These are phyloP conservation scores for Peniophora sp. DNA, from an alignment of 1,284 basidiomycete genomes.

Conservation along the genomic window DNA sequence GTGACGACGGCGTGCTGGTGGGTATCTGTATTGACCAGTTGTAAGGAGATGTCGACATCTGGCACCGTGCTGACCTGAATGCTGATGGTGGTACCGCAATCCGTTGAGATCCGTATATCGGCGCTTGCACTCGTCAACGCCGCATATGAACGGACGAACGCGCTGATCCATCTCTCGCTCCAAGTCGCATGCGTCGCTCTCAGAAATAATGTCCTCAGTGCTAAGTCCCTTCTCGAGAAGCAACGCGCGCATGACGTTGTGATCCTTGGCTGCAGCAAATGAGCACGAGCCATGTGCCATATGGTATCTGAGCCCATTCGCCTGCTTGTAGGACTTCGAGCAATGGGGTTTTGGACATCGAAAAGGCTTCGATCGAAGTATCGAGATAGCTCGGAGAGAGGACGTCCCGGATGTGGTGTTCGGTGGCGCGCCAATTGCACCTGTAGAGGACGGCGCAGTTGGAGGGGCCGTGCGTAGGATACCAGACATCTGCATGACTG, in stretches of 20 bases:
- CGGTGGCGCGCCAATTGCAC: conserved; percentile 33
- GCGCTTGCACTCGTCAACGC: conserved; percentile 85
- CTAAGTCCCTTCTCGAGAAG: conserved; percentile 49
- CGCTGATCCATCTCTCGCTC: conserved; percentile 78
- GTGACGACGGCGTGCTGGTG: no score
- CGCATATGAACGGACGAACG: conserved; percentile 80
- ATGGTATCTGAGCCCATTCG: conserved; percentile 95
- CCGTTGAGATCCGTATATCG: conserved; percentile 99
- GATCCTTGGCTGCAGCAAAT: conserved; percentile 77
- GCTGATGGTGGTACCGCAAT: conserved; percentile 91
- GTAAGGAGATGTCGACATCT: conserved; percentile 80
- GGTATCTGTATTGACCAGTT: conserved; percentile 70
- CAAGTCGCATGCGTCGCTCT: conserved; percentile 65
- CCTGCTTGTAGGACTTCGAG: conserved; percentile 98
- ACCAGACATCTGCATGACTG: no score
- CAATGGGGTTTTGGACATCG: conserved; percentile 95
- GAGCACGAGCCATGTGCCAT: conserved; percentile 94
- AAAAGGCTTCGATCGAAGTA: conserved; percentile 81
- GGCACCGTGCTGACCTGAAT: conserved; percentile 91
- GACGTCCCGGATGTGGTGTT: conserved; percentile 34
- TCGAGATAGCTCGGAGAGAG: conserved; percentile 41
- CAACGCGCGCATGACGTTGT: conserved; percentile 62
- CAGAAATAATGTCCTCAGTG: conserved; percentile 32
- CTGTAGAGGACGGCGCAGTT: no score
- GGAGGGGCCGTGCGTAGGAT: no score